Evolutionary conservation across 2,329 filamentous ascomycete genomes (phyloP).

Genomic region (Juglanconis sp.): DNA sequence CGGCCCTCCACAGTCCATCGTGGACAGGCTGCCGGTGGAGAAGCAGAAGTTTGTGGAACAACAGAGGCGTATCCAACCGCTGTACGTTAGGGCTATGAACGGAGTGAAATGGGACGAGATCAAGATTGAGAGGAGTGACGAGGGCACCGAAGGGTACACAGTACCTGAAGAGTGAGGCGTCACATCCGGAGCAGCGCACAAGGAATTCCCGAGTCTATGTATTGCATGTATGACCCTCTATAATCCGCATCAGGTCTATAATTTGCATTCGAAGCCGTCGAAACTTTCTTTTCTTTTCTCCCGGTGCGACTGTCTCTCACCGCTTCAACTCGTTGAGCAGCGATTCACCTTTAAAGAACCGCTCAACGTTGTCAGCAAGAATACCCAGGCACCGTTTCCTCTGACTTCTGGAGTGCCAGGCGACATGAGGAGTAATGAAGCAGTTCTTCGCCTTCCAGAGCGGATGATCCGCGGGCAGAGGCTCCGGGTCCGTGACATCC

Average conservation of each 20-base stretch:
- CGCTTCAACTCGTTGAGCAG: conserved; percentile 24
- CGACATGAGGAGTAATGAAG: conserved; percentile 46
- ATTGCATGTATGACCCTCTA: neutral
- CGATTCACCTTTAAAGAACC: conserved; percentile 23
- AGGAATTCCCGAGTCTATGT: neutral
- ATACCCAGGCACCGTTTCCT: conserved; percentile 24
- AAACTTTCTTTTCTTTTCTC: too few species aligned
- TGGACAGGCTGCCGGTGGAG: conserved; percentile 26
- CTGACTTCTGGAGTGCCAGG: conserved; percentile 27
- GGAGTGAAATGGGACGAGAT: conserved; percentile 13
- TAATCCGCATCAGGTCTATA: too few species aligned
- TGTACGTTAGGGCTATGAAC: conserved; percentile 15
- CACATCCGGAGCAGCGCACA: neutral
- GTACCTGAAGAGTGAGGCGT: neutral
- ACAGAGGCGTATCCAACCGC: conserved; percentile 6
- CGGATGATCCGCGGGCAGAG: conserved; percentile 59
- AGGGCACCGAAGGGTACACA: conserved; percentile 27
- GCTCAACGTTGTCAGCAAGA: conserved; percentile 28
- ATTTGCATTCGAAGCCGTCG: too few species aligned
- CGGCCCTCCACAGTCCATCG: conserved; percentile 27
- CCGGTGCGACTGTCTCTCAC: neutral
- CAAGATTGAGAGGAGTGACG: conserved; percentile 22
- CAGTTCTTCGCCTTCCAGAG: conserved; percentile 65
- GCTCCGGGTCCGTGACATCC: conserved; percentile 71
- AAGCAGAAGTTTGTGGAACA: conserved; percentile 22